Conservation (phyloP, 2,329 filamentous ascomycete genomes). For the Blastomyces silverae region DNA sequence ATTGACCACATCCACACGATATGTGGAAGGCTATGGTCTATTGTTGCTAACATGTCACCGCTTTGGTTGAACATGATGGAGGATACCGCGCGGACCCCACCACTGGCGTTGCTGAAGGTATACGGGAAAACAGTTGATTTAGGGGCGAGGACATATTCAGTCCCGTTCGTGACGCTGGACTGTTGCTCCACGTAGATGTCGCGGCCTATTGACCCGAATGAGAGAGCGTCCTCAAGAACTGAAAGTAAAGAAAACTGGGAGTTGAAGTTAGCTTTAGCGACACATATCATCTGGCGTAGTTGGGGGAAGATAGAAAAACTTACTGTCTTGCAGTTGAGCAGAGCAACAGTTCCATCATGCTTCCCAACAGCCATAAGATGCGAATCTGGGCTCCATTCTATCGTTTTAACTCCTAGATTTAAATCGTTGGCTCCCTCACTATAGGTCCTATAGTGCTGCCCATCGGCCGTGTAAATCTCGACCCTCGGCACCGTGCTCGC, state of each 20-base stretch:
- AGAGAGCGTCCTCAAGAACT: conserved; percentile 32
- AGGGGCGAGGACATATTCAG: conserved; percentile 35
- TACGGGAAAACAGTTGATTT: conserved; percentile 33
- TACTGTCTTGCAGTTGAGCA: conserved; percentile 42
- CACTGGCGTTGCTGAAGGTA: conserved; percentile 28
- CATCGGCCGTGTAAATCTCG: conserved; percentile 54
- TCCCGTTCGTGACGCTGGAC: conserved; percentile 28
- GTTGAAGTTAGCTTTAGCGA: background rate
- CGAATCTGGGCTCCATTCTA: conserved; percentile 49
- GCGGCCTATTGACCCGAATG: conserved; percentile 29
- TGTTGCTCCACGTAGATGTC: conserved; percentile 33
- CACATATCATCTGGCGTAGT: background rate
- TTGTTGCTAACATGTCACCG: conserved; percentile 34
- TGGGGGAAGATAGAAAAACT: conserved; percentile 14
- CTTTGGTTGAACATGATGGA: conserved; percentile 37
- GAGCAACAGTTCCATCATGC: conserved; percentile 45
- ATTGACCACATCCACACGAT: conserved; percentile 44
- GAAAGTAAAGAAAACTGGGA: conserved; percentile 27
- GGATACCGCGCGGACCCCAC: conserved; percentile 33
- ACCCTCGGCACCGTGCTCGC: conserved; percentile 47
- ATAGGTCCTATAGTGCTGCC: conserved; percentile 51
- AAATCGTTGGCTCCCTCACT: conserved; percentile 37
- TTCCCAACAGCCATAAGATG: conserved; percentile 46
- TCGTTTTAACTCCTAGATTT: conserved; percentile 46
- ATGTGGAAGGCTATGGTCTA: conserved; percentile 38